Conservation (phyloP, 2,329 filamentous ascomycete genomes). For the Xylariaceae sp. region DNA sequence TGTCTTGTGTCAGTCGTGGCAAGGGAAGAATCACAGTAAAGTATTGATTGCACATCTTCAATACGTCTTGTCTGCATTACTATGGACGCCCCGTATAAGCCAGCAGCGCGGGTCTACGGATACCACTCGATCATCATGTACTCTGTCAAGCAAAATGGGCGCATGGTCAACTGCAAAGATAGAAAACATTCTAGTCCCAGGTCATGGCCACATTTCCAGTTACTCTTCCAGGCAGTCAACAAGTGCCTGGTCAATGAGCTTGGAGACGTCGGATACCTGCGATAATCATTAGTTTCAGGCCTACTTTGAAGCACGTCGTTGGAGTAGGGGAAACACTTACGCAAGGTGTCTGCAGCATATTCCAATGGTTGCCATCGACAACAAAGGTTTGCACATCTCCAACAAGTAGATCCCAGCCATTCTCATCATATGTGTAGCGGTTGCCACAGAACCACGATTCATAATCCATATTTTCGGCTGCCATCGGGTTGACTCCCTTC, state of each 20-base stretch:
- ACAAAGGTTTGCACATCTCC: conserved; percentile 13
- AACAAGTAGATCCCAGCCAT: conserved; percentile 18
- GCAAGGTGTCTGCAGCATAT: conserved; percentile 15
- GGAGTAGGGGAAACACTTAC: conserved; percentile 11
- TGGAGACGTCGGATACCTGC: conserved; percentile 8
- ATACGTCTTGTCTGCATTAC: neutral
- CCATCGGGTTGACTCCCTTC: conserved; percentile 6
- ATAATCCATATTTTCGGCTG: conserved; percentile 12
- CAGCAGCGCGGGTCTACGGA: too few species aligned
- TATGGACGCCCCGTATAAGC: neutral
- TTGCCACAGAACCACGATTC: conserved; percentile 15
- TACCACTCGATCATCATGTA: too few species aligned
- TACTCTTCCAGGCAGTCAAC: neutral
- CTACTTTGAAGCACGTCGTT: neutral
- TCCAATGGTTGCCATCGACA: conserved; percentile 18
- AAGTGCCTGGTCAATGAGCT: conserved; percentile 13
- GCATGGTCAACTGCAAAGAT: neutral
- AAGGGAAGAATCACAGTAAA: conserved; percentile 27
- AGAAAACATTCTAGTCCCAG: neutral
- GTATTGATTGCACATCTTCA: conserved; percentile 3
- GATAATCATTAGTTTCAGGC: neutral
- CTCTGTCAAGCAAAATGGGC: neutral
- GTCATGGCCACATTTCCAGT: too few species aligned
- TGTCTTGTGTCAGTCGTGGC: conserved; percentile 32
- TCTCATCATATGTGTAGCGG: conserved; percentile 12